Percentiles rank a stretch among this genome's conserved stretches.
Conservation (phyloP, 176 grass and related monocot genomes). For the Musa acuminata region DNA sequence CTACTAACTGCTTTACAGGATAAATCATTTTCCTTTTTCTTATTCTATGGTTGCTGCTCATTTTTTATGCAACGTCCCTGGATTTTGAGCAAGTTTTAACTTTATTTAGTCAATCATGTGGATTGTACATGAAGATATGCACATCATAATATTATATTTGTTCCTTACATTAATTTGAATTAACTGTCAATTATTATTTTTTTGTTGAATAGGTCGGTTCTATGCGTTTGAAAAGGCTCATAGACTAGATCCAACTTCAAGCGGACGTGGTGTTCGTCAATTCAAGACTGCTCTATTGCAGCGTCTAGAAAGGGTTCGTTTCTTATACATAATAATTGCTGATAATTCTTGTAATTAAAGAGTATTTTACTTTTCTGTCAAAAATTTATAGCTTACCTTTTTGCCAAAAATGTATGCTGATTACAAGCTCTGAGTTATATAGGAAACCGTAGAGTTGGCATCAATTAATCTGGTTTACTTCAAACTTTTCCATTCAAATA, state of each 20-base stretch:
- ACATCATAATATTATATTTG: background rate
- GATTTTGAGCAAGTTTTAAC: no score
- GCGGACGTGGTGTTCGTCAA: conserved; percentile 80
- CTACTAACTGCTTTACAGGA: no score
- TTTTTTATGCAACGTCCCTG: no score
- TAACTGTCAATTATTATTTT: conserved; percentile 22
- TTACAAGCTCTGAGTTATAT: no score
- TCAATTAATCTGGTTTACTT: no score
- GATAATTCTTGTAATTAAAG: background rate
- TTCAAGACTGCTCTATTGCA: conserved; percentile 95
- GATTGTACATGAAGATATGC: no score
- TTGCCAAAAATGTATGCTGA: no score
- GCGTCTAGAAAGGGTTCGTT: conserved; percentile 76
- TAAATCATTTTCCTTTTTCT: no score
- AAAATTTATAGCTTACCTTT: background rate
- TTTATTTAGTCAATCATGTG: no score
- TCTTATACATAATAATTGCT: background rate
- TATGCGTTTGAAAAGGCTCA: conserved; percentile 98
- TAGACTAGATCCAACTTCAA: conserved; percentile 84
- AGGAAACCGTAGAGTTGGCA: no score
- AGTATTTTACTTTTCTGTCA: background rate
- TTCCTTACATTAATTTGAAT: background rate
- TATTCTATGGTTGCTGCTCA: no score
- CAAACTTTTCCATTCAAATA: no score
- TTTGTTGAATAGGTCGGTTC: conserved; percentile 66